These are phyloP conservation scores for Fusarium sp. DNA, from an alignment of 2,329 filamentous ascomycete species.

Conservation along the genomic window DNA sequence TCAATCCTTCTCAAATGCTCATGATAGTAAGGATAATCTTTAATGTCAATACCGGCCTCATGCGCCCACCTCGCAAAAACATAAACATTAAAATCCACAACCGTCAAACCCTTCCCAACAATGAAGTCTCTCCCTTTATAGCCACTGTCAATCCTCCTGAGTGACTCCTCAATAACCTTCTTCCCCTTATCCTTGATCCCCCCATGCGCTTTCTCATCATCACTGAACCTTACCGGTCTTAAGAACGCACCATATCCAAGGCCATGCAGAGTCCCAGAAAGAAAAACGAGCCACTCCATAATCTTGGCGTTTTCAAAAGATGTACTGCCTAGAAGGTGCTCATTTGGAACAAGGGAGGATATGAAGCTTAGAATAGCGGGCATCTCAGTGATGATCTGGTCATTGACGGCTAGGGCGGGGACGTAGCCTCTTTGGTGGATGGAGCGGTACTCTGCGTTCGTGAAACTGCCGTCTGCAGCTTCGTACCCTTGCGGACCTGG, in stretches of 20 bases:
- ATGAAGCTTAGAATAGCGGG: slow-evolving; percentile 50
- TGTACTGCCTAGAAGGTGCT: slow-evolving; percentile 38
- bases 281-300: slow-evolving; percentile 49
- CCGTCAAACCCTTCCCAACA: slow-evolving; percentile 23
- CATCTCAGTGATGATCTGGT: slow-evolving; percentile 49
- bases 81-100: slow-evolving; percentile 37
- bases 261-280: slow-evolving; percentile 49
- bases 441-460: slow-evolving; percentile 43
- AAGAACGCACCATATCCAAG: slow-evolving; percentile 43
- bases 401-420: slow-evolving; percentile 47
- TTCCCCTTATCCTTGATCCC: slow-evolving; percentile 12
- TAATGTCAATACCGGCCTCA: slow-evolving; percentile 14
- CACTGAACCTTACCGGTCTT: slow-evolving; percentile 45
- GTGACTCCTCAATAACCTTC: not conserved
- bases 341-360: slow-evolving; percentile 36
- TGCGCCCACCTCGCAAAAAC: slow-evolving; percentile 37
- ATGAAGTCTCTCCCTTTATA: not conserved
- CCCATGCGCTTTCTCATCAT: slow-evolving; percentile 17
- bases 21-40: slow-evolving; percentile 6
- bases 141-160: slow-evolving; percentile 9
- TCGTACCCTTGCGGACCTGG: slow-evolving; percentile 28
- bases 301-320: slow-evolving; percentile 42
- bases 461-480: slow-evolving; percentile 49
- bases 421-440: slow-evolving; percentile 49
- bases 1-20: slow-evolving; percentile 1